Evolutionary conservation across 2,329 filamentous ascomycete species (phyloP).

Genomic region (Hypoxylon sp.): DNA sequence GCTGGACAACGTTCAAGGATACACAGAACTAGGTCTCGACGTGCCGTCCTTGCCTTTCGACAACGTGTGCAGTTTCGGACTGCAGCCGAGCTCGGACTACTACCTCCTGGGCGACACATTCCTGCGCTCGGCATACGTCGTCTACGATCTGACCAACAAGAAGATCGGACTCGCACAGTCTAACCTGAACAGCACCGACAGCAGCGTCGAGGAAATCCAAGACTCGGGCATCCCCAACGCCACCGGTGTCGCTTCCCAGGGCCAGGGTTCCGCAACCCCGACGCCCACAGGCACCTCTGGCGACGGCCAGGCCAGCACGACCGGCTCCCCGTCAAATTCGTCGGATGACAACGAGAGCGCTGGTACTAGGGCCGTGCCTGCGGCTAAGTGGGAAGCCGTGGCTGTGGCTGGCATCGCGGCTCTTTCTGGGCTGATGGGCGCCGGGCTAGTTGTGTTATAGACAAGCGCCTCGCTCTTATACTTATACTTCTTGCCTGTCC

Average conservation of each 20-base stretch:
- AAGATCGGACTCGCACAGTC: constrained; percentile 62
- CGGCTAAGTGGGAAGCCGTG: constrained; percentile 36
- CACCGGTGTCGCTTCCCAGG: constrained; percentile 54
- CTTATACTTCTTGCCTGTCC: not conserved
- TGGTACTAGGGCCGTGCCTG: constrained; percentile 29
- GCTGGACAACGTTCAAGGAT: constrained; percentile 48
- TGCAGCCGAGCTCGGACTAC: constrained; percentile 51
- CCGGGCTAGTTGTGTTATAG: constrained; percentile 38
- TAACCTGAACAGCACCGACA: constrained; percentile 56
- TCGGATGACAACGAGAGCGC: constrained; percentile 29
- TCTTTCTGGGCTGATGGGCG: constrained; percentile 41
- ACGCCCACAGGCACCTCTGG: constrained; percentile 24
- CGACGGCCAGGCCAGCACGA: constrained; percentile 14
- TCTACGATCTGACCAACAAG: constrained; percentile 61
- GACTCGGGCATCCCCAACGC: constrained; percentile 52
- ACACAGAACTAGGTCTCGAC: constrained; percentile 36
- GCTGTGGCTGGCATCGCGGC: constrained; percentile 33
- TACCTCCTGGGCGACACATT: constrained; percentile 59
- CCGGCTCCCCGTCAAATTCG: constrained; percentile 22
- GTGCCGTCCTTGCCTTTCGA: constrained; percentile 50
- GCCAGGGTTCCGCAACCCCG: constrained; percentile 40
- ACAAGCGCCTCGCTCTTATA: not conserved
- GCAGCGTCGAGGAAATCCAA: constrained; percentile 56
- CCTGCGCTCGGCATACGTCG: constrained; percentile 59
- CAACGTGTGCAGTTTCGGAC: constrained; percentile 62